Base-by-base conservation (phyloP, 2,329 filamentous ascomycete genomes). In the Piedraia hortae region DNA sequence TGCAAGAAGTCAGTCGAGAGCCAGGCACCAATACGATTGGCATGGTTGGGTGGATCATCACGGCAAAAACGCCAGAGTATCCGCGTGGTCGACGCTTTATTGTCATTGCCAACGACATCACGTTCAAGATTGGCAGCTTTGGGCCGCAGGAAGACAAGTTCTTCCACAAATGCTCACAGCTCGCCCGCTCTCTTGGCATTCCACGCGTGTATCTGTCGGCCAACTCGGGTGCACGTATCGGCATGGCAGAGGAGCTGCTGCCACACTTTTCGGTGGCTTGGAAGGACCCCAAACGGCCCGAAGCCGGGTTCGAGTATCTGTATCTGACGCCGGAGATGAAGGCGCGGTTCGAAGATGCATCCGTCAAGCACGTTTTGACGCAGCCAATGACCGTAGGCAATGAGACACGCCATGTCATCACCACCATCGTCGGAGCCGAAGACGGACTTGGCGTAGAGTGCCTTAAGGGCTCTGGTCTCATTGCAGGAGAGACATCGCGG, bases 41-140 rank as follows among this genome's bases (percentile, higher is more conserved):
- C 53, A 97, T 97, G 85, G 82, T 97, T 25, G 85, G 78, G 34
- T 97, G 85, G 85, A 62, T 93, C 33, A 70, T 93, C 45, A 88
- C 75, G 29, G 85, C 80, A 9, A 77, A 67, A 44, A 93, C 85
- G 1, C 85, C 85, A 6, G 85, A 97, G 48, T 97, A 97, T 45
- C 82, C 85, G 26, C 62, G 64, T 32, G 85, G 85, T 27, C 66
- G 85, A 34, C 74, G 74, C 42, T 91, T 93, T 51, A 67, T 97
- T 43, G 75, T 97, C 32, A 70, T 97, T 31, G 80, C 85, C 59
- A 97, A 97, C 59, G 85, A 97, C 43, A 97, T 97, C 46, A 97
- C 85, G 10, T 93, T 77, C 62, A 88, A 88, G 59, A 97, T 93
- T 45, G 85, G 85, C 41, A 90, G 77, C 2, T 97, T 97, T 45